Evolutionary conservation across 2,329 filamentous ascomycete genomes (phyloP), one percentile per base, ranked within the genome.

Genomic region (Orbilia blumenaviensis): DNA sequence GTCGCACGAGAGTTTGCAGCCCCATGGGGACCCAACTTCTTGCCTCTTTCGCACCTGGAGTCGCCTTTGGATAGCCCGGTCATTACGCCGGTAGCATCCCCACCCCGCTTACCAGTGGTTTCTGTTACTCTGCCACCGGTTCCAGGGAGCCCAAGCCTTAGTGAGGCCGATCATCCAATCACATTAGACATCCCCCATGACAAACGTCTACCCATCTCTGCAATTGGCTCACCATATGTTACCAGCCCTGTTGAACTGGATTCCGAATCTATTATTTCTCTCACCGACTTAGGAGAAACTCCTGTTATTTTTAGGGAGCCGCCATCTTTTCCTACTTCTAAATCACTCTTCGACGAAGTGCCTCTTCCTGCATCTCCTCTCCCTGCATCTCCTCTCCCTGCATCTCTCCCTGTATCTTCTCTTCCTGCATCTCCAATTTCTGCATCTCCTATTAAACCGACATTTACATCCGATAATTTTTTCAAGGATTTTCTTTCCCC

Each of bases 31-130:
- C 7, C 29, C 12, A 44, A 50, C 3, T 36, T 48, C 2, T 23
- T 75, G 14, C 72, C 72, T 8, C 41, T 44, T 8, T 76, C 72
- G 1, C 48, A 61, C n/a, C n/a, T 69, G 3, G 58, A 58, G 18
- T 76, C 64, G 10, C 60, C 64, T 27, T 52, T 61, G n/a, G 36
- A 23, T 14, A 75, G 29, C 5, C 44, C 63, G 29, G 9, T 16
- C 16, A 7, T 9, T 1, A 29, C 41, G 6, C 38, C 36, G 16
- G 25, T 32, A 18, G n/a, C 36, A 2, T 21, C 52, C 2, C 29
- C 32, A 14, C 8, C 8, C n/a, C 12, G 4, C n/a, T 16, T 12
- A 34, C n/a, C 27, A 32, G 3, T 23, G 1, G 25, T 42, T 12
- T 5, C 21, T 52, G 8, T 52, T 8, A 25, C 46, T 12, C 16